A percentile compares a stretch with the other conserved stretches of the same genome.
Conservation (phyloP, 257 asterid species). For the Forsythia suspensa region DNA sequence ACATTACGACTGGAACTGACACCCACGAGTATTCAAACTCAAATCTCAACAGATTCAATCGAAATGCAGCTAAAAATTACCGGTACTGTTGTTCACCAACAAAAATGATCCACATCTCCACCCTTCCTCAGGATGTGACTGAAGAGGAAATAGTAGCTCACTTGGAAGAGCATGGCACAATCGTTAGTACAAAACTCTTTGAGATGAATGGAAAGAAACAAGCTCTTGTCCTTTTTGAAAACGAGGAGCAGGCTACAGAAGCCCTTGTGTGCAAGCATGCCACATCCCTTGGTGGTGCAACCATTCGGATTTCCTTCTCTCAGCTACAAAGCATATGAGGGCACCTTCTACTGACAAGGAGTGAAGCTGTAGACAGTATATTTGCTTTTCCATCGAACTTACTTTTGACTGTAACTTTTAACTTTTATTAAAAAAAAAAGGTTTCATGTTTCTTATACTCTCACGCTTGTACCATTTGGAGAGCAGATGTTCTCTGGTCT, state of each 20-base stretch:
- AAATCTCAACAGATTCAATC: conserved; percentile 91
- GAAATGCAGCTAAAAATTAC: conserved; percentile 93
- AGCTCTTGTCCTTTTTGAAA: conserved; percentile 86
- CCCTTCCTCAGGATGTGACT: conserved; percentile 79
- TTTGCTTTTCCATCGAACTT: conserved; percentile 15
- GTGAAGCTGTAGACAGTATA: conserved; percentile 30
- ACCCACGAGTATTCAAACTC: conserved; percentile 93
- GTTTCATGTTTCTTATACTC: neutral
- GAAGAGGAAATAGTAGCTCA: conserved; percentile 76
- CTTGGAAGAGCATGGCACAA: conserved; percentile 83
- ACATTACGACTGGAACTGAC: conserved; percentile 85
- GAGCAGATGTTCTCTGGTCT: neutral
- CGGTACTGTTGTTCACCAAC: conserved; percentile 97
- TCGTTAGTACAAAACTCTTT: conserved; percentile 67
- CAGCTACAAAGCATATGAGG: conserved; percentile 87
- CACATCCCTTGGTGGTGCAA: conserved; percentile 78
- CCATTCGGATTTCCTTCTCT: conserved; percentile 87
- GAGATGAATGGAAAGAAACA: conserved; percentile 98
- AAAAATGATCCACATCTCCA: conserved; percentile 91
- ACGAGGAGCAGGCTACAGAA: conserved; percentile 94
- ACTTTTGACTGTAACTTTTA: conserved; percentile 13
- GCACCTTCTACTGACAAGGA: conserved; percentile 1
- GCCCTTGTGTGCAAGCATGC: conserved; percentile 99
- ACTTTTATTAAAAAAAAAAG: neutral
- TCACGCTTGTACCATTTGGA: conserved; percentile 10